Percentiles rank a stretch among this genome's conserved stretches.
These are phyloP conservation scores for Lathyrus tuberosus DNA, from an alignment of 306 rosid species.

Conservation along the genomic window DNA sequence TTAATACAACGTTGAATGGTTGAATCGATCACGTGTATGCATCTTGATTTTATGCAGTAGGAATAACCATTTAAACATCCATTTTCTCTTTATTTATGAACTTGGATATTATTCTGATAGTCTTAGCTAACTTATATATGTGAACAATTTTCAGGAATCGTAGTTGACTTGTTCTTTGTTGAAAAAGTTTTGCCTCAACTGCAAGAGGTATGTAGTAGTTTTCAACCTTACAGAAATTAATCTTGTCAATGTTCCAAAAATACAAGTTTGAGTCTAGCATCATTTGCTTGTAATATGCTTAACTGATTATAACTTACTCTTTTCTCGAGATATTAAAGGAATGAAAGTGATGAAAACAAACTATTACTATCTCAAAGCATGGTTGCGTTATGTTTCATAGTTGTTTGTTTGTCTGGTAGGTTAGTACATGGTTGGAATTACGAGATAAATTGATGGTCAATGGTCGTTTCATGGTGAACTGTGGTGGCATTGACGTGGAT, in stretches of 20 bases:
- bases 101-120: too few species aligned
- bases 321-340: not conserved
- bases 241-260: too few species aligned
- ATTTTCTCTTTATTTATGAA: too few species aligned
- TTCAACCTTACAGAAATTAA: slow-evolving; percentile 19
- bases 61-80: too few species aligned
- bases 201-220: slow-evolving; percentile 64
- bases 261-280: too few species aligned
- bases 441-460: slow-evolving; percentile 60
- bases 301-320: not conserved
- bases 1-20: too few species aligned
- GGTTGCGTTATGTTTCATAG: slow-evolving; percentile 10
- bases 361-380: not conserved
- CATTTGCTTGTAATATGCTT: too few species aligned
- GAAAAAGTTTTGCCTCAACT: slow-evolving; percentile 82
- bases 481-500: slow-evolving; percentile 72
- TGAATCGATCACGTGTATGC: too few species aligned
- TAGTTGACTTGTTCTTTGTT: slow-evolving; percentile 78
- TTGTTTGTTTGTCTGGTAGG: slow-evolving; percentile 47
- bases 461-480: slow-evolving; percentile 92
- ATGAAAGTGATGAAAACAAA: not conserved
- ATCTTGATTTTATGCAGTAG: too few species aligned
- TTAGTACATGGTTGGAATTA: slow-evolving; percentile 72
- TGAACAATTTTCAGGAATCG: slow-evolving; percentile 65
- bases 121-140: slow-evolving; percentile 38